Conservation (phyloP, 352 stramenopile species). For the Phytophthora meadii region DNA sequence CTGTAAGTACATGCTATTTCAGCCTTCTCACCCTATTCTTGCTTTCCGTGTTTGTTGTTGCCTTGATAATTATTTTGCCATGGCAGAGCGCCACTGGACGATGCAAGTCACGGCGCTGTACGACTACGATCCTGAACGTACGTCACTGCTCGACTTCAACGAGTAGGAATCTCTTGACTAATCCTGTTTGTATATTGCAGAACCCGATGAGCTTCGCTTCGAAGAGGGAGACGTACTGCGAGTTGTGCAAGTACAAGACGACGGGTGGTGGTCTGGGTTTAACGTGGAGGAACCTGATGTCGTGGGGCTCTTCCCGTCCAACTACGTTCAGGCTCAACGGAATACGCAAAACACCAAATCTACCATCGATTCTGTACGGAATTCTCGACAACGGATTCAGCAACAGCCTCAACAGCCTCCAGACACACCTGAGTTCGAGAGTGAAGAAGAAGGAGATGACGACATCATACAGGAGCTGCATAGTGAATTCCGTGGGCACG, state of each 20-base stretch:
- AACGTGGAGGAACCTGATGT: slow-evolving; percentile 30
- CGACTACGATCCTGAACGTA: slow-evolving; percentile 73
- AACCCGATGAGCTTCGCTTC: slow-evolving; percentile 65
- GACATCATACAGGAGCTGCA: slow-evolving; percentile 23
- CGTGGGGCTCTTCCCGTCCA: slow-evolving; percentile 67
- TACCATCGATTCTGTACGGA: slow-evolving; percentile 6
- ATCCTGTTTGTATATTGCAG: slow-evolving; percentile 26
- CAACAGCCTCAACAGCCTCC: slow-evolving; percentile 15
- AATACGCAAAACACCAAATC: slow-evolving; percentile 3
- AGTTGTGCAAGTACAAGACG: slow-evolving; percentile 60
- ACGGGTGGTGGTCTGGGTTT: slow-evolving; percentile 72
- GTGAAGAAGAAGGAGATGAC: slow-evolving; percentile 21
- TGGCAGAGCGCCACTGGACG: slow-evolving; percentile 32
- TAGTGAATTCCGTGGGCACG: slow-evolving; percentile 21
- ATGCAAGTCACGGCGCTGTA: slow-evolving; percentile 68
- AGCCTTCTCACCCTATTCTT: slow-evolving; percentile 23
- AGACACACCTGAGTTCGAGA: slow-evolving; percentile 18
- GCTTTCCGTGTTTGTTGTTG: neutral
- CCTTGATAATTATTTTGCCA: slow-evolving; percentile 8
- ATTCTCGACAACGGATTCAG: slow-evolving; percentile 24
- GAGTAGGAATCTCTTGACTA: neutral
- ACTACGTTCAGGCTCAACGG: slow-evolving; percentile 60
- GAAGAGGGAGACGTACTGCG: slow-evolving; percentile 50
- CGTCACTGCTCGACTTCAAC: neutral
- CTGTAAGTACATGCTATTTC: slow-evolving; percentile 23